Evolutionary conservation across 2,329 filamentous ascomycete genomes (phyloP).

Genomic region (Epichloe sylvatica): DNA sequence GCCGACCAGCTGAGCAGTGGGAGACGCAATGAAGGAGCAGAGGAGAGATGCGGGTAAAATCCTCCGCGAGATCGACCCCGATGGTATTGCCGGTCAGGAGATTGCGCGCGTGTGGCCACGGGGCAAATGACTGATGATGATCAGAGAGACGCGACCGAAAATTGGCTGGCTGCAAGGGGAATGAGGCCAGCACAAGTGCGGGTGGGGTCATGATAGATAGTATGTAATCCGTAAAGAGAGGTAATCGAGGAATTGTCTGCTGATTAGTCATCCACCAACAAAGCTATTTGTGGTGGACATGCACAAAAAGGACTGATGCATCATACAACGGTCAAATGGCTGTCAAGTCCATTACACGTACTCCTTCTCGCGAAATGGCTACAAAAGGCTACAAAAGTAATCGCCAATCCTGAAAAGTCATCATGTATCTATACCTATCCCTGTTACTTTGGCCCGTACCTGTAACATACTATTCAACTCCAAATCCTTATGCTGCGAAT

Average conservation of each 20-base stretch:
- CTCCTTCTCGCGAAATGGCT: neutral
- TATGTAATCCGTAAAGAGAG: neutral
- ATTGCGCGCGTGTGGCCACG: neutral
- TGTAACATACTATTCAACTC: neutral
- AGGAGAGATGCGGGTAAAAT: neutral
- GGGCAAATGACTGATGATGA: neutral
- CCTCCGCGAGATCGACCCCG: neutral
- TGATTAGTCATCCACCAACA: no score
- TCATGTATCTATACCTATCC: neutral
- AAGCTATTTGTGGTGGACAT: no score
- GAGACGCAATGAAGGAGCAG: neutral
- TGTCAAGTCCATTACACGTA: no score
- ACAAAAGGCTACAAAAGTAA: neutral
- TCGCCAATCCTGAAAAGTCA: neutral
- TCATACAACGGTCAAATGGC: no score
- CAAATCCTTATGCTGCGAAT: neutral
- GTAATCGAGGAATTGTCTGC: no score
- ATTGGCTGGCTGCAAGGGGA: constrained; percentile 2
- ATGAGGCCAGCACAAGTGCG: neutral
- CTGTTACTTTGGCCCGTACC: neutral
- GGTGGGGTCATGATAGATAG: neutral
- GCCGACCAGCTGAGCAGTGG: neutral
- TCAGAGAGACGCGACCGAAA: neutral
- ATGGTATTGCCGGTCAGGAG: neutral
- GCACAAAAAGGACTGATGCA: no score